Conservation (phyloP, 2,329 filamentous ascomycete species). For the Botrytis galanthina region DNA sequence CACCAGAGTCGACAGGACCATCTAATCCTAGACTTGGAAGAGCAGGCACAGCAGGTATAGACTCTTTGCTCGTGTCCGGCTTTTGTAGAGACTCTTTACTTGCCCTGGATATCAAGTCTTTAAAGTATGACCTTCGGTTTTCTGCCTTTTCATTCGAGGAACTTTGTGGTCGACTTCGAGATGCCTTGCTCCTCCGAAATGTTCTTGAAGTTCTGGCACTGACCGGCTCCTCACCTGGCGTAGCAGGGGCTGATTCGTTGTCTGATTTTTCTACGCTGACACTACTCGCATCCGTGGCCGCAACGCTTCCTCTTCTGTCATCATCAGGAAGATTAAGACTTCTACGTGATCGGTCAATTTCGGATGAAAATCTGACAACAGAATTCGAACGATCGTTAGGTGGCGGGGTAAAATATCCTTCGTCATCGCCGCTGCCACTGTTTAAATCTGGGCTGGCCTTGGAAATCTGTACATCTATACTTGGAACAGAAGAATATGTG, state of each 20-base stretch:
- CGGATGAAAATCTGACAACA: conserved; percentile 55
- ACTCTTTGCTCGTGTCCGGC: conserved; percentile 17
- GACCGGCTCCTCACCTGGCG: conserved; percentile 53
- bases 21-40: conserved; percentile 9
- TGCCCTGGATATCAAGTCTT: conserved; percentile 40
- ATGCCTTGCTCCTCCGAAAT: conserved; percentile 52
- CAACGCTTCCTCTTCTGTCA: conserved; percentile 49
- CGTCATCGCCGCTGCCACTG: not conserved
- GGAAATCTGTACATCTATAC: conserved; percentile 28
- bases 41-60: conserved; percentile 1
- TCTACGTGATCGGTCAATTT: conserved; percentile 49
- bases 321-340: conserved; percentile 50
- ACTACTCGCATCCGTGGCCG: conserved; percentile 47
- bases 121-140: conserved; percentile 54
- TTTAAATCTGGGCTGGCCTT: conserved; percentile 10
- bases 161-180: conserved; percentile 55
- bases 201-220: conserved; percentile 56
- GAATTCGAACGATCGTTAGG: conserved; percentile 45
- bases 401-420: conserved; percentile 40
- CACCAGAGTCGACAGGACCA: conserved; percentile 21
- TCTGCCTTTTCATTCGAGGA: conserved; percentile 59
- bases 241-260: conserved; percentile 43
- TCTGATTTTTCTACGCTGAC: conserved; percentile 40
- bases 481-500: conserved; percentile 41
- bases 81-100: conserved; percentile 35